phyloP scores from a whole-genome alignment of 2,329 filamentous ascomycete genomes.

The Paraconiothyrium sp. region DNA sequence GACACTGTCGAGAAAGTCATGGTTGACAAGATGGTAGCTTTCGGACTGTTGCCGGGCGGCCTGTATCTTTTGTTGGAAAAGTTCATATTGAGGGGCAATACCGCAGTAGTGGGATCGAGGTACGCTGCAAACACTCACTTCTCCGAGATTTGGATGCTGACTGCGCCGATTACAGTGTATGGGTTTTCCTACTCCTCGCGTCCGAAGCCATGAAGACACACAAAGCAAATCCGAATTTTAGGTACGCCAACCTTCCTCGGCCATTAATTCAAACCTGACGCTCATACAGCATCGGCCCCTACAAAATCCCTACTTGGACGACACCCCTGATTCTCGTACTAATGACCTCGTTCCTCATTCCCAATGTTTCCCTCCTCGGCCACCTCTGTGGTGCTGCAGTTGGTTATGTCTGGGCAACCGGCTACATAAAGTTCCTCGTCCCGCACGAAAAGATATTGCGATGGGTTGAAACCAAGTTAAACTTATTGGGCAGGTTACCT shows the following conservation, averaged over 20 bases:
- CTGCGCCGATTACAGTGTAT: slow-evolving; percentile 69
- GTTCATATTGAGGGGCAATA: slow-evolving; percentile 75
- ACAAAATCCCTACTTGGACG: slow-evolving; percentile 89
- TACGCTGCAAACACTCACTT: slow-evolving; percentile 51
- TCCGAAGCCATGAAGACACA: slow-evolving; percentile 88
- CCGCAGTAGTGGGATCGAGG: slow-evolving; percentile 83
- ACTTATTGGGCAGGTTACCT: slow-evolving; percentile 82
- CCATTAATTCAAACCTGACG: neutral
- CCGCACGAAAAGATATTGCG: slow-evolving; percentile 88
- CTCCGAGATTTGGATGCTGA: slow-evolving; percentile 3
- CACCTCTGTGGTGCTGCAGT: slow-evolving; percentile 85
- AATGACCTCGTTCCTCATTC: slow-evolving; percentile 78
- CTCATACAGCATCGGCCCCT: slow-evolving; percentile 60
- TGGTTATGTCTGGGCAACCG: slow-evolving; percentile 88
- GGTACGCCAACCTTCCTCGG: slow-evolving; percentile 48
- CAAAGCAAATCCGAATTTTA: slow-evolving; percentile 80
- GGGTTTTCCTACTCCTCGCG: slow-evolving; percentile 88
- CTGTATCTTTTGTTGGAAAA: slow-evolving; percentile 83
- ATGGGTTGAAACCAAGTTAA: slow-evolving; percentile 89
- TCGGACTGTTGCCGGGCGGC: slow-evolving; percentile 73
- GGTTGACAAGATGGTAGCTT: slow-evolving; percentile 46
- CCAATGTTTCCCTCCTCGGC: slow-evolving; percentile 83
- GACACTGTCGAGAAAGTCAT: slow-evolving; percentile 58
- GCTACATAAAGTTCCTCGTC: slow-evolving; percentile 87
- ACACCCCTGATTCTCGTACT: slow-evolving; percentile 82